Percentiles rank a stretch among this genome's conserved stretches.
phyloP scores from a whole-genome alignment of 768 basidiomycete species.

The Agrocybe chaxingu region DNA sequence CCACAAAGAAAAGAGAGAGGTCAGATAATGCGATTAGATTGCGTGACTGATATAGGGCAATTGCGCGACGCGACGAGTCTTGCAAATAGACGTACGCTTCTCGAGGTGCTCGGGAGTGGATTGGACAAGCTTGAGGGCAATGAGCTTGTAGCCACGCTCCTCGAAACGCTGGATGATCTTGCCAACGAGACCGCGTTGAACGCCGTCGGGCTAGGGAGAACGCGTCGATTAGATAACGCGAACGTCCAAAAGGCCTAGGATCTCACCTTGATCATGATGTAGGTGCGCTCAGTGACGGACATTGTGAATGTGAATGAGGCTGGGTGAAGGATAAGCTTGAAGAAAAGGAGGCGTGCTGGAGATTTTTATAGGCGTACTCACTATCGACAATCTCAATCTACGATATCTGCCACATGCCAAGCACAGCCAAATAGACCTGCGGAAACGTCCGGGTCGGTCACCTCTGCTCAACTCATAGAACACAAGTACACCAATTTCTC shows the following conservation, averaged over 20 bases:
- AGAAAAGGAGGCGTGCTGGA: constrained; percentile 18
- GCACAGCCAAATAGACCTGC: constrained; percentile 40
- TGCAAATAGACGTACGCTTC: constrained; percentile 56
- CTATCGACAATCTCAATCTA: constrained; percentile 28
- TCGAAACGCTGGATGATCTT: constrained; percentile 97
- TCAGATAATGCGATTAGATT: constrained; percentile 12
- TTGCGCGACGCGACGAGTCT: not conserved
- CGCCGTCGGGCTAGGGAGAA: constrained; percentile 86
- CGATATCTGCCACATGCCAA: constrained; percentile 35
- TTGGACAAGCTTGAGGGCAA: constrained; percentile 88
- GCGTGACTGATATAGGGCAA: constrained; percentile 1
- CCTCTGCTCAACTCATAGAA: constrained; percentile 3
- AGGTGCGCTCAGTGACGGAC: constrained; percentile 85
- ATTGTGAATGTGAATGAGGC: constrained; percentile 39
- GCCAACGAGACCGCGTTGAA: constrained; percentile 93
- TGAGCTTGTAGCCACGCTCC: constrained; percentile 96
- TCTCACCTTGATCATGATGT: constrained; percentile 98
- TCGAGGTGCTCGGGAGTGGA: constrained; percentile 84
- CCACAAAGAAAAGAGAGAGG: not conserved
- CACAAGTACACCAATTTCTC: constrained; percentile 10
- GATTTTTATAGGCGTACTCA: constrained; percentile 17
- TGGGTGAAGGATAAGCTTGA: constrained; percentile 21
- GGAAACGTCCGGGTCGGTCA: constrained; percentile 33
- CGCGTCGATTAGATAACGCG: constrained; percentile 12
- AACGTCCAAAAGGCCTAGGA: not conserved